These are phyloP conservation scores for Schwanniomyces occidentalis DNA, from an alignment of 805 yeast species.

Conservation along the genomic window DNA sequence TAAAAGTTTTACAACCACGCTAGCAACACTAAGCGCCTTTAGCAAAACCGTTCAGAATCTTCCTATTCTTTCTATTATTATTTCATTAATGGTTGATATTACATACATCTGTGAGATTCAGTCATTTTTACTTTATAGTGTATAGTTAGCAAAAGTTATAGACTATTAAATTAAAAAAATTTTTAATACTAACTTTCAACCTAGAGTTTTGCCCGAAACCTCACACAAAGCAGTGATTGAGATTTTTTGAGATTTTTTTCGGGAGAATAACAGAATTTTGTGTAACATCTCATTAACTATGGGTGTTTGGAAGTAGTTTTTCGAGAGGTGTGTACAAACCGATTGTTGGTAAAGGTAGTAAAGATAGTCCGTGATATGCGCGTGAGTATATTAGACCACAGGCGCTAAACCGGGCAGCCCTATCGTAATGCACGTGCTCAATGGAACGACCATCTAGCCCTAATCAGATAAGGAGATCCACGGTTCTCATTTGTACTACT, in stretches of 20 bases:
- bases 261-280: slow-evolving; percentile 5
- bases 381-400: too few species aligned
- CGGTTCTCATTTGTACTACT: too few species aligned
- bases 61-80: too few species aligned
- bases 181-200: slow-evolving; percentile 8
- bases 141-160: slow-evolving; percentile 6
- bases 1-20: too few species aligned
- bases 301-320: slow-evolving; percentile 10
- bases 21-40: too few species aligned
- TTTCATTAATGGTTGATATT: too few species aligned
- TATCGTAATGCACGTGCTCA: neutral
- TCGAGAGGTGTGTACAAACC: too few species aligned
- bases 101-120: slow-evolving; percentile 98
- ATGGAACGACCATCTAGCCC: too few species aligned
- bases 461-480: too few species aligned
- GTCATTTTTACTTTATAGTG: slow-evolving; percentile 60
- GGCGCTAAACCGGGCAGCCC: slow-evolving; percentile 4
- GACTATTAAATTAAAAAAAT: slow-evolving; percentile 8
- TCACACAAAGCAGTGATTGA: neutral
- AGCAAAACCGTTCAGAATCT: too few species aligned
- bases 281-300: slow-evolving; percentile 7
- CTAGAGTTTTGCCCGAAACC: slow-evolving; percentile 6
- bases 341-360: too few species aligned
- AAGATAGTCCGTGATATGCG: too few species aligned
- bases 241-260: neutral